phyloP scores from a whole-genome alignment of 1,284 basidiomycete species.

The Sanghuangporus sanghuang region DNA sequence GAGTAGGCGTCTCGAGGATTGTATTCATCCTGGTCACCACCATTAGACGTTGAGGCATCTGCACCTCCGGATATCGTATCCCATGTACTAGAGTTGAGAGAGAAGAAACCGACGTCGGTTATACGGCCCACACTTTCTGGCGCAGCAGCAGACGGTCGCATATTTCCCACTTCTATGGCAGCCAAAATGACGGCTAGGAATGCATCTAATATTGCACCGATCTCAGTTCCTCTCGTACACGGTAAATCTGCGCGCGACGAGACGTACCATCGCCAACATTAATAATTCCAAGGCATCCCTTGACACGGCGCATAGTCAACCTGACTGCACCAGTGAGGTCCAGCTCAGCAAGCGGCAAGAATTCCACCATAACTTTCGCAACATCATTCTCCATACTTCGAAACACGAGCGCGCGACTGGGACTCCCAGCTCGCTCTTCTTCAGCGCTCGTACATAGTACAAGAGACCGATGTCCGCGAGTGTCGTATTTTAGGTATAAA shows the following conservation, averaged over 20 bases:
- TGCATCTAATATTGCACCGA: slow-evolving; percentile 47
- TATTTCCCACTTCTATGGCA: slow-evolving; percentile 75
- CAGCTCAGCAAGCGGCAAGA: slow-evolving; percentile 67
- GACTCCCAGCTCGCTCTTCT: slow-evolving; percentile 55
- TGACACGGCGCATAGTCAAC: slow-evolving; percentile 61
- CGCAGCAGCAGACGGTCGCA: slow-evolving; percentile 51
- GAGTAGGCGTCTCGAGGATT: slow-evolving; percentile 50
- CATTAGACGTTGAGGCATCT: slow-evolving; percentile 18
- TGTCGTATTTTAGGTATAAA: slow-evolving; percentile 61
- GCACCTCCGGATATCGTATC: slow-evolving; percentile 50
- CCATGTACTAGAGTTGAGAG: slow-evolving; percentile 65
- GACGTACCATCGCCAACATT: slow-evolving; percentile 59
- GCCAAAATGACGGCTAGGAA: slow-evolving; percentile 76
- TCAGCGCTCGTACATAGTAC: slow-evolving; percentile 67
- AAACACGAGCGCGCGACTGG: slow-evolving; percentile 62
- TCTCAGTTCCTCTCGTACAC: not conserved
- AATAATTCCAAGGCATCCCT: slow-evolving; percentile 80
- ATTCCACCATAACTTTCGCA: slow-evolving; percentile 76
- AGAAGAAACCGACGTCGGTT: slow-evolving; percentile 75
- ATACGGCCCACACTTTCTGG: slow-evolving; percentile 68
- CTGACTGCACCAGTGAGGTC: slow-evolving; percentile 59
- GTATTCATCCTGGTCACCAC: slow-evolving; percentile 37
- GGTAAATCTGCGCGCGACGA: not conserved
- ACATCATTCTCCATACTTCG: slow-evolving; percentile 53
- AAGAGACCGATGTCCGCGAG: slow-evolving; percentile 42